Evolutionary conservation across 202 grass and related monocot genomes (phyloP).

Genomic region (Schoenoplectus triqueter): DNA sequence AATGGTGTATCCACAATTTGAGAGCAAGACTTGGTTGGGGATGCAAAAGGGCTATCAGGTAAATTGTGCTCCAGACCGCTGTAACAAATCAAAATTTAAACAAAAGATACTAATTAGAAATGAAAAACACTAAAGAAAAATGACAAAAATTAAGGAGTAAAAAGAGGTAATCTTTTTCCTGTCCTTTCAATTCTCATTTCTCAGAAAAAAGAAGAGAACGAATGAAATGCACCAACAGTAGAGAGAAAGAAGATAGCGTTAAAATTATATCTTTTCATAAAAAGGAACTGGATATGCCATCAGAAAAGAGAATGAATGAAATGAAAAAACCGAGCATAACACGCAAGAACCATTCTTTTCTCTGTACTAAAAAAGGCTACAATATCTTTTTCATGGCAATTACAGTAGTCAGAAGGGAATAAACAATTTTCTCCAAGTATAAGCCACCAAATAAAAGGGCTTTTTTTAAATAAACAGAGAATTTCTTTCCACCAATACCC

Average conservation of each 20-base stretch:
- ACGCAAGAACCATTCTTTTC: slow-evolving; percentile 39
- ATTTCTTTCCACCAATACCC: slow-evolving; percentile 31
- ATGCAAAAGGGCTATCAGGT: slow-evolving; percentile 77
- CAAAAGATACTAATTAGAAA: slow-evolving; percentile 36
- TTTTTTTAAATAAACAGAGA: slow-evolving; percentile 25
- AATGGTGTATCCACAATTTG: slow-evolving; percentile 23
- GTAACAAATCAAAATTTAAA: slow-evolving; percentile 44
- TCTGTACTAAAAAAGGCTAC: slow-evolving; percentile 29
- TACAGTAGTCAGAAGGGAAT: slow-evolving; percentile 24
- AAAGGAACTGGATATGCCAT: slow-evolving; percentile 36
- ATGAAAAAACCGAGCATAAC: slow-evolving; percentile 21
- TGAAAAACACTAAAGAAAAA: slow-evolving; percentile 22
- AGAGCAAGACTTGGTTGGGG: slow-evolving; percentile 62
- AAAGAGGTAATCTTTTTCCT: slow-evolving; percentile 41
- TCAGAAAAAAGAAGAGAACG: slow-evolving; percentile 28
- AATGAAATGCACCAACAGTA: slow-evolving; percentile 19
- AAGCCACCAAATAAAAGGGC: not conserved
- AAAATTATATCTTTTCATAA: slow-evolving; percentile 27
- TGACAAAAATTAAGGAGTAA: slow-evolving; percentile 33
- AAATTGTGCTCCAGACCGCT: slow-evolving; percentile 70
- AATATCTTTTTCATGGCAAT: slow-evolving; percentile 32
- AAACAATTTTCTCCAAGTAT: slow-evolving; percentile 25
- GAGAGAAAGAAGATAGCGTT: slow-evolving; percentile 28
- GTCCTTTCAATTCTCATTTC: slow-evolving; percentile 34
- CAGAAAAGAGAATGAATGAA: slow-evolving; percentile 21